Evolutionary conservation across 306 rosid species (phyloP).

Genomic region (Mimosa pudica): DNA sequence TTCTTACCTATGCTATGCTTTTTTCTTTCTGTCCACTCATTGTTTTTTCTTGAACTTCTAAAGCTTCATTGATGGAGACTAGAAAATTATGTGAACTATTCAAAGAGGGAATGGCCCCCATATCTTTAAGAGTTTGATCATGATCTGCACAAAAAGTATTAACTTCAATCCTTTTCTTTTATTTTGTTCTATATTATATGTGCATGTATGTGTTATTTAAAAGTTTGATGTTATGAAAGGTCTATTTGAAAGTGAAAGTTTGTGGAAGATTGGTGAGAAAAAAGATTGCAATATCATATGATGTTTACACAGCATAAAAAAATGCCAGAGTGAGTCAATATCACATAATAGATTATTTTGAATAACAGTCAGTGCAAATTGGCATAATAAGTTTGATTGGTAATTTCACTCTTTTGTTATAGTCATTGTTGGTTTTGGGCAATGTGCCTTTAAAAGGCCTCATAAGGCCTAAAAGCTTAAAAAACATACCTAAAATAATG

Average conservation of each 20-base stretch:
- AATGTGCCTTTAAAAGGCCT: too few species aligned
- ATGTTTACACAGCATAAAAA: conserved; percentile 34
- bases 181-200: background rate
- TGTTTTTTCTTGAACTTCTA: conserved; percentile 26
- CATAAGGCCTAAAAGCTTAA: too few species aligned
- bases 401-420: background rate
- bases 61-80: conserved; percentile 44
- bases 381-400: background rate
- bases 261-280: background rate
- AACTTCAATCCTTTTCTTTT: background rate
- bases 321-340: conserved; percentile 20
- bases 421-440: background rate
- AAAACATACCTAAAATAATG: too few species aligned
- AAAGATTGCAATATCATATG: conserved; percentile 23
- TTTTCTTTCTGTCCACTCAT: conserved; percentile 36
- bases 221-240: background rate
- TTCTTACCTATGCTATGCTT: conserved; percentile 35
- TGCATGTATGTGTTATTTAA: background rate
- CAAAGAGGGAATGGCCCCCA: conserved; percentile 26
- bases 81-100: conserved; percentile 29
- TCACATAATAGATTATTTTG: conserved; percentile 22
- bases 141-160: background rate
- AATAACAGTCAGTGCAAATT: background rate
- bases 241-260: background rate
- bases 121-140: background rate